Evolutionary conservation across 257 asterid species (phyloP).

Genomic region (Petunia secreta): DNA sequence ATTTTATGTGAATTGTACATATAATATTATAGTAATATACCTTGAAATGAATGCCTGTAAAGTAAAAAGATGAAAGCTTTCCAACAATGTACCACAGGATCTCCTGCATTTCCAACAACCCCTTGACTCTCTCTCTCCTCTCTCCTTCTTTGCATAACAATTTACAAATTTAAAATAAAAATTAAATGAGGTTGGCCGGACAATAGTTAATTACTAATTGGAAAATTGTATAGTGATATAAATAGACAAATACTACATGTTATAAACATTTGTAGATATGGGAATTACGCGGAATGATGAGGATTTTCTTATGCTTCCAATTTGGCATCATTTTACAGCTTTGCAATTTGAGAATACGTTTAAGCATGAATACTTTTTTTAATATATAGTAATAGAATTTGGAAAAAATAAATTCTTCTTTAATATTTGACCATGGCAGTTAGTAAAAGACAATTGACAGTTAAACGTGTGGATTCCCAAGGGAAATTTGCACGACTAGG

Average conservation of each 20-base stretch:
- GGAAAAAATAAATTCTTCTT: not conserved
- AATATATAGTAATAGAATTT: not conserved
- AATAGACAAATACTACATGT: not conserved
- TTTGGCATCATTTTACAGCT: not conserved
- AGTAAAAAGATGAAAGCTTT: constrained; percentile 48
- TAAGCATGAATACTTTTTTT: not conserved
- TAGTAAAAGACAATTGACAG: not conserved
- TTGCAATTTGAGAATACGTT: not conserved
- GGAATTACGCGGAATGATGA: not conserved
- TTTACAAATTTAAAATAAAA: not conserved
- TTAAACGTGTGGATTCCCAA: not conserved
- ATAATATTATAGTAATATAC: not conserved
- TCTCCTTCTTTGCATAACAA: constrained; percentile 24
- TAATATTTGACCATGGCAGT: not conserved
- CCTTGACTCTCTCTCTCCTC: constrained; percentile 45
- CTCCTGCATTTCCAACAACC: constrained; percentile 47
- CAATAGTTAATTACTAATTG: constrained; percentile 15
- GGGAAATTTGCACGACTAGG: too few species aligned
- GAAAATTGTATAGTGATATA: too few species aligned
- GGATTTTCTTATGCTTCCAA: constrained; percentile 12
- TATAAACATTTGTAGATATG: not conserved
- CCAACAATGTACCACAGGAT: constrained; percentile 53
- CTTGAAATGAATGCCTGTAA: constrained; percentile 18
- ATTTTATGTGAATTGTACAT: not conserved
- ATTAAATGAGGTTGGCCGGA: constrained; percentile 10